Base-by-base conservation (phyloP, 129 eudicot genomes). In the Pittosporum tobira region DNA sequence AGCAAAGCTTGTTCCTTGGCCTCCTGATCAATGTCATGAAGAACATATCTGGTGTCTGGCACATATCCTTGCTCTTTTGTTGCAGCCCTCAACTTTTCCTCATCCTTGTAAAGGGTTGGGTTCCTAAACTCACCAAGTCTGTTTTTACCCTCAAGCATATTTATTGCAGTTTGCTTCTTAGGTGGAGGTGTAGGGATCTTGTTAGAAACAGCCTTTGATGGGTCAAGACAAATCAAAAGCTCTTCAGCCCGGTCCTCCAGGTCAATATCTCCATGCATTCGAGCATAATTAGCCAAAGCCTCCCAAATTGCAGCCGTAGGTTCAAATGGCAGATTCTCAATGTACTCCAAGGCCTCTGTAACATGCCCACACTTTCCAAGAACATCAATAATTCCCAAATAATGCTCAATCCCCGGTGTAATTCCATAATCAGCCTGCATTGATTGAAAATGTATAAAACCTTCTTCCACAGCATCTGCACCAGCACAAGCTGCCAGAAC, bases 11-110 rank as follows among this genome's bases (percentile, higher is more conserved):
- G 46, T 14, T 40, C 46, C n/a, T 40, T 40, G 10, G 46, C 46
- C n/a, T 40, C 46, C n/a, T 40, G 46, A 40, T 40, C 46, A n/a
- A 40, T 40, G 46, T 40, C 46, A 40, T 40, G 46, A 40, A 40
- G 46, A 40, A 40, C 46, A 0, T 40, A 40, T 13, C 46, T 40
- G 4, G 46, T 40, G 18, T 40, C 46, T 40, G 46, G 46, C 46
- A 40, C 46, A 40, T 40, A 40, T 10, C 46, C 16, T 11, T 40
- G 46, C 46, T 40, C 46, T 40, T 40, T 40, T 2, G 2, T 40
- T 40, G 46, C 46, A 12, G 10, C 46, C 18, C 46, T 40, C 46
- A 40, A 14, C 46, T 40, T 40, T 40, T 40, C 46, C 3, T 40
- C 46, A 40, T 40, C 46, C 46, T 40, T 40, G 46, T 40, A 40